Evolutionary conservation across 768 basidiomycete genomes (phyloP).

Genomic region (Russula lepida): DNA sequence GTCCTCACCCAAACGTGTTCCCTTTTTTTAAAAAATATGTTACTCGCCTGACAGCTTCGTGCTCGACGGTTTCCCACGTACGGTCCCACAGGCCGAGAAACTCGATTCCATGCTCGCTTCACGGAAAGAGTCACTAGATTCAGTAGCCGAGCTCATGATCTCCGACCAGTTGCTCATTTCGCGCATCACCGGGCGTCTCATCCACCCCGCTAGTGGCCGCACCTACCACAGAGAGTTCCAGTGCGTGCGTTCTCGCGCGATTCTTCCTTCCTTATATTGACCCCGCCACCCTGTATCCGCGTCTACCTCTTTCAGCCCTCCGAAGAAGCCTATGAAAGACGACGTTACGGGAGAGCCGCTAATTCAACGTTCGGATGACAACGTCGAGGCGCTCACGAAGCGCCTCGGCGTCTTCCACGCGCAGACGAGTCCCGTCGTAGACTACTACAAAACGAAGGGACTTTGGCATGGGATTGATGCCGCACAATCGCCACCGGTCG

Average conservation of each 20-base stretch:
- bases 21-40: background rate
- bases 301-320: conserved; percentile 53
- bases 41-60: conserved; percentile 61
- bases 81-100: conserved; percentile 93
- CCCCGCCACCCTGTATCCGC: background rate
- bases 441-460: conserved; percentile 89
- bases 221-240: conserved; percentile 94
- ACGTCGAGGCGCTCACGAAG: conserved; percentile 88
- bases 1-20: background rate
- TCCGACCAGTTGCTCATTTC: conserved; percentile 94
- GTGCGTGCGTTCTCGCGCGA: conserved; percentile 39
- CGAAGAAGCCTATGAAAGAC: conserved; percentile 91
- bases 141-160: conserved; percentile 87
- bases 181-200: conserved; percentile 91
- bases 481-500: conserved; percentile 83
- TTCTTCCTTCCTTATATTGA: background rate
- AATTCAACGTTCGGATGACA: conserved; percentile 96
- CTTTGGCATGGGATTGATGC: conserved; percentile 91
- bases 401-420: conserved; percentile 83
- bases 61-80: conserved; percentile 98
- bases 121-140: conserved; percentile 83
- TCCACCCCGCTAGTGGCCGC: conserved; percentile 84
- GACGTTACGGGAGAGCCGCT: conserved; percentile 94
- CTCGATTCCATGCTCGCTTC: conserved; percentile 81
- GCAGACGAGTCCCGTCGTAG: conserved; percentile 92